phyloP scores from a whole-genome alignment of 2,329 filamentous ascomycete species.

The Coniella lustricola region DNA sequence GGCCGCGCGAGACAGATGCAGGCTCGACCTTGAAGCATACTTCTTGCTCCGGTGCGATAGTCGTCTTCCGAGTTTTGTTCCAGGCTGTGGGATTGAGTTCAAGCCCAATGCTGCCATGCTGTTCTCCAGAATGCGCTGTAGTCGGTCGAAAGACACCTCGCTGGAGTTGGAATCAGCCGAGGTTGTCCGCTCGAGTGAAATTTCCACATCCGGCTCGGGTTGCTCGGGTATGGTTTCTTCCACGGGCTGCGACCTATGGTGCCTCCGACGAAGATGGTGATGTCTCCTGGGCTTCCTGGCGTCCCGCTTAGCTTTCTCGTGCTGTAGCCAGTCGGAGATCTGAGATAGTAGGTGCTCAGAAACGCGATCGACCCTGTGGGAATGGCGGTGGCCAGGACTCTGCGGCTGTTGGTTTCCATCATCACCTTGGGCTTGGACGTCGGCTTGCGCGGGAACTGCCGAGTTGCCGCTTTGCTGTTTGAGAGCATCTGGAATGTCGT shows the following conservation, averaged over 20 bases:
- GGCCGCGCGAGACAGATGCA: conserved; percentile 38
- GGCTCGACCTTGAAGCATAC: conserved; percentile 30
- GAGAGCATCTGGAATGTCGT: conserved; percentile 24
- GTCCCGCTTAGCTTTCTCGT: conserved; percentile 64
- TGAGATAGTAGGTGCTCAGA: conserved; percentile 61
- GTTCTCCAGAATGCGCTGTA: conserved; percentile 73
- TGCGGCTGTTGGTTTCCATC: conserved; percentile 2
- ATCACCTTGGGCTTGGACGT: conserved; percentile 14
- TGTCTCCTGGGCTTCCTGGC: conserved; percentile 43
- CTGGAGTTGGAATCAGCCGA: conserved; percentile 62
- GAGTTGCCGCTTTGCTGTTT: conserved; percentile 21
- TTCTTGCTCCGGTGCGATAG: conserved; percentile 33
- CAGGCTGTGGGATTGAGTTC: conserved; percentile 35
- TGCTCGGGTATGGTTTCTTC: conserved; percentile 18
- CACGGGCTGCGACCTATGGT: conserved; percentile 29
- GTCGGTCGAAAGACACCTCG: conserved; percentile 66
- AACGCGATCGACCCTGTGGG: conserved; percentile 27
- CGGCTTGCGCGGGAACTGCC: conserved; percentile 22
- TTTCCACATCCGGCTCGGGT: conserved; percentile 15
- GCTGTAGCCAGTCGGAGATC: conserved; percentile 75
- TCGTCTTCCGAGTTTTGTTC: conserved; percentile 35
- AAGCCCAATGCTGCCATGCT: conserved; percentile 51
- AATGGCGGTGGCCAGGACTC: conserved; percentile 23
- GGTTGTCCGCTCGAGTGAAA: conserved; percentile 31
- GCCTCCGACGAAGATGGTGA: conserved; percentile 32